Conservation (phyloP, 2,329 filamentous ascomycete genomes). For the Sarocladiaceae sp. region DNA sequence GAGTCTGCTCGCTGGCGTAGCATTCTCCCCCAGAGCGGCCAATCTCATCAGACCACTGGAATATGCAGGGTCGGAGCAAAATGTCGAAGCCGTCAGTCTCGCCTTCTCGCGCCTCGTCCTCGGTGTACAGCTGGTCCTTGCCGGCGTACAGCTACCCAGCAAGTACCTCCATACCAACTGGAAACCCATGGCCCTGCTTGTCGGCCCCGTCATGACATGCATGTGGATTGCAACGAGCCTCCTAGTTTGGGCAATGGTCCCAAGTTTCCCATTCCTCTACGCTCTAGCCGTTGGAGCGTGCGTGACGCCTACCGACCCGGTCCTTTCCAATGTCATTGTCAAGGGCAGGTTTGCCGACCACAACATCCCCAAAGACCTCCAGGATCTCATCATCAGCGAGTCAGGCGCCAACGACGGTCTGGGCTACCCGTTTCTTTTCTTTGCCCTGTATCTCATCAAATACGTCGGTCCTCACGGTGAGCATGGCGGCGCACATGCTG, state of each 20-base stretch:
- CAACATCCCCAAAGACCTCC: slow-evolving; percentile 77
- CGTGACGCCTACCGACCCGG: slow-evolving; percentile 88
- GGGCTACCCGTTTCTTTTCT: slow-evolving; percentile 45
- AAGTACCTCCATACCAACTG: slow-evolving; percentile 77
- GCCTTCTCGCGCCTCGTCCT: slow-evolving; percentile 85
- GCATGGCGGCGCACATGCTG: slow-evolving; percentile 31
- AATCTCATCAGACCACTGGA: slow-evolving; percentile 72
- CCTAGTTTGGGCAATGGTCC: slow-evolving; percentile 72
- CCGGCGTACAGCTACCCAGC: slow-evolving; percentile 81
- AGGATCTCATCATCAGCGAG: slow-evolving; percentile 77
- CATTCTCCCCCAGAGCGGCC: slow-evolving; percentile 72
- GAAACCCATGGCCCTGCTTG: slow-evolving; percentile 67
- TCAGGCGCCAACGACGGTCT: slow-evolving; percentile 61
- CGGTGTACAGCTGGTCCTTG: slow-evolving; percentile 84
- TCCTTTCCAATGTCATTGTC: slow-evolving; percentile 83
- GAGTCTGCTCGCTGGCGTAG: slow-evolving; percentile 72
- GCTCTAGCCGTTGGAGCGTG: slow-evolving; percentile 78
- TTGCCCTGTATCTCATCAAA: slow-evolving; percentile 41
- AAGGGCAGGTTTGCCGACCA: slow-evolving; percentile 92
- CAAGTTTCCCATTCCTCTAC: slow-evolving; percentile 68
- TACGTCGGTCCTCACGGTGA: slow-evolving; percentile 30
- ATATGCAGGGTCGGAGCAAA: slow-evolving; percentile 57
- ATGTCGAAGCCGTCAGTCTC: slow-evolving; percentile 69
- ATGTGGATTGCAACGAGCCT: slow-evolving; percentile 88
- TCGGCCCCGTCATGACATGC: slow-evolving; percentile 77